Evolutionary conservation across 164 flowering plant genomes (phyloP).

Genomic region (Nymphaea thermarum): DNA sequence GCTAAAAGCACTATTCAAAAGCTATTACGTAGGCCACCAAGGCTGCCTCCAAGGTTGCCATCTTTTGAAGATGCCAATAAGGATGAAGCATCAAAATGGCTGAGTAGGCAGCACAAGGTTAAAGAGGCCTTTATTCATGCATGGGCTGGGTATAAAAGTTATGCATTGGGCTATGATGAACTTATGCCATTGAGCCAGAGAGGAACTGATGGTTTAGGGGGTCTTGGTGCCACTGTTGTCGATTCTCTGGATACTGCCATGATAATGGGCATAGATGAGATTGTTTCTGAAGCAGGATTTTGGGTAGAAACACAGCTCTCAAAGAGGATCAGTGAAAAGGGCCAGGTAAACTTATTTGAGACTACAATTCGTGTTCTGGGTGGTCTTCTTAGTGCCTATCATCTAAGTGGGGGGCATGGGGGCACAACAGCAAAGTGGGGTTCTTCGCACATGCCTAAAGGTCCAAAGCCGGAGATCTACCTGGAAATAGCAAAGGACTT

Average conservation of each 20-base stretch:
- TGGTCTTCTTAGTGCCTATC: constrained; percentile 96
- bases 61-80: constrained; percentile 43
- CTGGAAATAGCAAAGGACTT: constrained; percentile 63
- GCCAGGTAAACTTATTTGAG: constrained; percentile 93
- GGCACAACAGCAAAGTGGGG: constrained; percentile 13
- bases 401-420: constrained; percentile 62
- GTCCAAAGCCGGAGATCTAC: constrained; percentile 67
- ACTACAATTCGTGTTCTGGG: constrained; percentile 96
- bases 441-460: constrained; percentile 17
- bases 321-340: constrained; percentile 56
- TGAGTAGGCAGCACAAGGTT: constrained; percentile 48
- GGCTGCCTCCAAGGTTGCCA: constrained; percentile 80
- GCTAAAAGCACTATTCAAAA: constrained; percentile 21
- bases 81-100: constrained; percentile 33
- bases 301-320: constrained; percentile 77
- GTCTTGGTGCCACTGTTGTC: constrained; percentile 87
- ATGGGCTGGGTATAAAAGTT: constrained; percentile 83
- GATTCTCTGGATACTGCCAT: constrained; percentile 95
- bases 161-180: constrained; percentile 92
- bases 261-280: constrained; percentile 80
- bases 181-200: constrained; percentile 71
- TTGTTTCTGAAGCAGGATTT: constrained; percentile 71
- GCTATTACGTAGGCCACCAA: constrained; percentile 68
- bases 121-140: constrained; percentile 87
- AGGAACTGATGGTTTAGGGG: constrained; percentile 90